A percentile compares a stretch with the other conserved stretches of the same genome.
Evolutionary conservation across 768 basidiomycete genomes (phyloP).

Genomic region (Russula sp.): DNA sequence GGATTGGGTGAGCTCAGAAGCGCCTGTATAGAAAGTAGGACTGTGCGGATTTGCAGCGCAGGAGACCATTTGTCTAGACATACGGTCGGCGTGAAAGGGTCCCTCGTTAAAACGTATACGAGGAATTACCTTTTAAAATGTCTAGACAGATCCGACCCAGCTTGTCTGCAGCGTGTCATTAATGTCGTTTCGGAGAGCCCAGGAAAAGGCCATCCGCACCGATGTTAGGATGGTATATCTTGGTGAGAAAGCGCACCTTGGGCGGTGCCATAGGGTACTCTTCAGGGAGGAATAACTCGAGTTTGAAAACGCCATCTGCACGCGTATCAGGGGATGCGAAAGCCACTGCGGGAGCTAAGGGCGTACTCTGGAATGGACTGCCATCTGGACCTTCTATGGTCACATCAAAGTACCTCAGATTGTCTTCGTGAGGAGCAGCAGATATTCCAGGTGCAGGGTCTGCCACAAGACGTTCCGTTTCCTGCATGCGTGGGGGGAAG

Average conservation of each 20-base stretch:
- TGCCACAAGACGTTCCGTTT: constrained; percentile 92
- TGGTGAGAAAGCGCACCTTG: constrained; percentile 94
- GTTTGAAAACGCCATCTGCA: constrained; percentile 82
- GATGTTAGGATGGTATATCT: constrained; percentile 99
- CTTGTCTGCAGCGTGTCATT: constrained; percentile 57
- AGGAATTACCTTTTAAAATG: constrained; percentile 82
- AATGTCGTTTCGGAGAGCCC: background rate
- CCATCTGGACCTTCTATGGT: constrained; percentile 92
- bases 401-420: constrained; percentile 97
- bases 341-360: background rate
- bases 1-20: constrained; percentile 94
- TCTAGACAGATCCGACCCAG: constrained; percentile 97
- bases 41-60: constrained; percentile 96
- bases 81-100: background rate
- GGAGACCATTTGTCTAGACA: constrained; percentile 95
- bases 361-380: constrained; percentile 74
- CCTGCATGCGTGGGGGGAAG: constrained; percentile 43
- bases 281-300: constrained; percentile 97
- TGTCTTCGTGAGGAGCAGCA: constrained; percentile 94
- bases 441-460: constrained; percentile 97
- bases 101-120: background rate
- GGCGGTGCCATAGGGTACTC: constrained; percentile 99
- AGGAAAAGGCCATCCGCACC: constrained; percentile 44
- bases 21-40: constrained; percentile 95
- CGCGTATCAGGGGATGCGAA: background rate